Evolutionary conservation across 352 stramenopile species (phyloP).

Genomic region (Phytopythium sindhum): DNA sequence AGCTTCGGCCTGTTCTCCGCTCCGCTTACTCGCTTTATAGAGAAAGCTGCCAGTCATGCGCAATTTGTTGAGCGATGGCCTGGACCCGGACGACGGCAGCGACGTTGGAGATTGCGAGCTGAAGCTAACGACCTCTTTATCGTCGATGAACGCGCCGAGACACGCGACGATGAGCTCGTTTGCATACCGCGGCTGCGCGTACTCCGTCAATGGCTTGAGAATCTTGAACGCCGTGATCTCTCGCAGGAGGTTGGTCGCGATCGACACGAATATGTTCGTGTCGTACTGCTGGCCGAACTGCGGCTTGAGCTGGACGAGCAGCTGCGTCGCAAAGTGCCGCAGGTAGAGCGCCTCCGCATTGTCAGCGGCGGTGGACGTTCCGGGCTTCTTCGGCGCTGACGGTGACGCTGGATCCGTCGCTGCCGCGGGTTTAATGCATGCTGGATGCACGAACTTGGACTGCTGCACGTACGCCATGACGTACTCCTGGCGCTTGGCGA

Average conservation of each 20-base stretch:
- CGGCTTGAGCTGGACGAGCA: conserved; percentile 65
- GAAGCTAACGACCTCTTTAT: conserved; percentile 23
- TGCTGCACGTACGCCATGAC: conserved; percentile 50
- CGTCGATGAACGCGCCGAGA: conserved; percentile 32
- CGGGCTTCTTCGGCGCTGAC: neutral
- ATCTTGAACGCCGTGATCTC: conserved; percentile 62
- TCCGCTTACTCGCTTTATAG: conserved; percentile 69
- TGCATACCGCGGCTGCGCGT: conserved; percentile 60
- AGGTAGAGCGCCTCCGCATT: conserved; percentile 54
- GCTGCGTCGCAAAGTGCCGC: conserved; percentile 59
- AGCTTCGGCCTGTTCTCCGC: conserved; percentile 61
- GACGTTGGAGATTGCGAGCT: conserved; percentile 11
- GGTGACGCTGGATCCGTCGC: neutral
- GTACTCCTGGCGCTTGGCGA: conserved; percentile 54
- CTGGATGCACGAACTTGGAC: conserved; percentile 64
- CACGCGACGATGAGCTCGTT: conserved; percentile 59
- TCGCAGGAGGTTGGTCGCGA: conserved; percentile 60
- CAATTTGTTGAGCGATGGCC: conserved; percentile 47
- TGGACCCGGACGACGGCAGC: conserved; percentile 22
- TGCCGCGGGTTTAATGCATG: conserved; percentile 23
- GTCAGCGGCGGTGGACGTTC: conserved; percentile 29
- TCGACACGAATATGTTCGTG: conserved; percentile 62
- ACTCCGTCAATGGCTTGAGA: conserved; percentile 66
- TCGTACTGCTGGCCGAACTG: conserved; percentile 47
- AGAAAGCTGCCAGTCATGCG: conserved; percentile 59